Conservation (phyloP, 139 green algal genomes). For the Volvox reticuliferus region DNA sequence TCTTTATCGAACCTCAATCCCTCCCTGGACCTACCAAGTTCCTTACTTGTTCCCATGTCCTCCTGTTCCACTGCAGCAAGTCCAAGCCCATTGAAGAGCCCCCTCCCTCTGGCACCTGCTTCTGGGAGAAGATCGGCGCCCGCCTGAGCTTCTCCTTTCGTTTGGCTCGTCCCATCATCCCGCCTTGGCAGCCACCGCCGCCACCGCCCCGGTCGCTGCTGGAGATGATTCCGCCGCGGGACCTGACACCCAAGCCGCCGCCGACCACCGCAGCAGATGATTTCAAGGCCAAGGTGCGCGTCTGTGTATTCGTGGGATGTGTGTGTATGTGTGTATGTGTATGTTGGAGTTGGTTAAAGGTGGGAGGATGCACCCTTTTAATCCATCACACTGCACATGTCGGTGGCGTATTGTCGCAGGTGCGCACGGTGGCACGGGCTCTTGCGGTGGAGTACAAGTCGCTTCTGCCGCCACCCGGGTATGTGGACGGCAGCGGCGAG, state of each 20-base stretch:
- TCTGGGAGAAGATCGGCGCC: conserved; percentile 31
- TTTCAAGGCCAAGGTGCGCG: conserved; percentile 34
- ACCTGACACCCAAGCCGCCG: conserved; percentile 49
- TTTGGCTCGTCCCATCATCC: conserved; percentile 42
- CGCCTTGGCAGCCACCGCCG: conserved; percentile 45
- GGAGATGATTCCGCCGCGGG: conserved; percentile 50
- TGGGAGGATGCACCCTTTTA: too few relatives aligned
- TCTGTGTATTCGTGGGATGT: background rate
- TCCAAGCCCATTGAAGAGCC: conserved; percentile 45
- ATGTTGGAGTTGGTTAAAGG: too few relatives aligned
- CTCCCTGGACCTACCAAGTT: too few relatives aligned
- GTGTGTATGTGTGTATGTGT: too few relatives aligned
- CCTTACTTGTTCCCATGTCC: background rate
- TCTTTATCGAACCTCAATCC: background rate
- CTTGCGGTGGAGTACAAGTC: conserved; percentile 38
- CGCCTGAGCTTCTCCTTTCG: conserved; percentile 11
- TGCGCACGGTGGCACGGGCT: conserved; percentile 11
- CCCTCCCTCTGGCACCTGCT: background rate
- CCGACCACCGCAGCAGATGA: conserved; percentile 42
- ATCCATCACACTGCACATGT: too few relatives aligned
- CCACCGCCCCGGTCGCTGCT: conserved; percentile 22
- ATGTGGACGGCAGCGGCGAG: background rate
- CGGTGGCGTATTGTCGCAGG: background rate
- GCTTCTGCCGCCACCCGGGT: background rate
- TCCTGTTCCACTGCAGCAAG: background rate